A percentile compares a stretch with the other conserved stretches of the same genome.
Evolutionary conservation across 2,329 filamentous ascomycete genomes (phyloP).

Genomic region (Zasmidium angulare): DNA sequence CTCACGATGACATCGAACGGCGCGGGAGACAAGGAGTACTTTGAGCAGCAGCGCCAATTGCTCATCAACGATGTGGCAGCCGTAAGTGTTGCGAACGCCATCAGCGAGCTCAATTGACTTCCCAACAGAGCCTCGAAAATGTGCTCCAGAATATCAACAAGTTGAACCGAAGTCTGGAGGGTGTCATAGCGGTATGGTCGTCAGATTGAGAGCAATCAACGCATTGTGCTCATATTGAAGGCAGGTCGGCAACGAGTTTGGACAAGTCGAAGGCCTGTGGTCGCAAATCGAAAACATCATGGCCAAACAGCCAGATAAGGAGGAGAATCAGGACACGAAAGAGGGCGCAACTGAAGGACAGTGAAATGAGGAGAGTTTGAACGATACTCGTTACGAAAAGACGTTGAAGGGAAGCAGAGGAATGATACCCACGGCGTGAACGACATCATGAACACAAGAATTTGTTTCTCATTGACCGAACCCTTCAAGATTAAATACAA

Average conservation of each 20-base stretch:
- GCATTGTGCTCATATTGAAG: slow-evolving; percentile 30
- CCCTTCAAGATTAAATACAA: slow-evolving; percentile 4
- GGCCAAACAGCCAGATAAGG: slow-evolving; percentile 62
- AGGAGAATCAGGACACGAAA: slow-evolving; percentile 35
- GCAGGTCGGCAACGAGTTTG: slow-evolving; percentile 84
- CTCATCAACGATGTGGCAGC: slow-evolving; percentile 72
- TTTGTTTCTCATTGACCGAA: slow-evolving; percentile 9
- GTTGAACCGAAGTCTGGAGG: slow-evolving; percentile 86
- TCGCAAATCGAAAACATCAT: slow-evolving; percentile 96
- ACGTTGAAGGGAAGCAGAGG: neutral
- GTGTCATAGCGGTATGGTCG: slow-evolving; percentile 75
- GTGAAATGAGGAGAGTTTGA: neutral
- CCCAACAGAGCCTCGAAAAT: slow-evolving; percentile 68
- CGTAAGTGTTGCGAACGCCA: slow-evolving; percentile 43
- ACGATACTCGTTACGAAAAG: neutral
- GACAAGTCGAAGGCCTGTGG: slow-evolving; percentile 95
- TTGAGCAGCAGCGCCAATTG: slow-evolving; percentile 72
- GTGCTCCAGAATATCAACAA: slow-evolving; percentile 96
- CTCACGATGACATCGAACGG: slow-evolving; percentile 7
- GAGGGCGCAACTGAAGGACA: slow-evolving; percentile 24
- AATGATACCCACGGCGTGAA: neutral
- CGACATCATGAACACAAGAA: neutral
- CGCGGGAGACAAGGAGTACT: slow-evolving; percentile 57
- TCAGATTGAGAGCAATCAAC: slow-evolving; percentile 38
- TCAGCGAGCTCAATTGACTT: neutral